These are phyloP conservation scores for Puccinia coronata DNA, from an alignment of 1,284 basidiomycete species.

Conservation along the genomic window DNA sequence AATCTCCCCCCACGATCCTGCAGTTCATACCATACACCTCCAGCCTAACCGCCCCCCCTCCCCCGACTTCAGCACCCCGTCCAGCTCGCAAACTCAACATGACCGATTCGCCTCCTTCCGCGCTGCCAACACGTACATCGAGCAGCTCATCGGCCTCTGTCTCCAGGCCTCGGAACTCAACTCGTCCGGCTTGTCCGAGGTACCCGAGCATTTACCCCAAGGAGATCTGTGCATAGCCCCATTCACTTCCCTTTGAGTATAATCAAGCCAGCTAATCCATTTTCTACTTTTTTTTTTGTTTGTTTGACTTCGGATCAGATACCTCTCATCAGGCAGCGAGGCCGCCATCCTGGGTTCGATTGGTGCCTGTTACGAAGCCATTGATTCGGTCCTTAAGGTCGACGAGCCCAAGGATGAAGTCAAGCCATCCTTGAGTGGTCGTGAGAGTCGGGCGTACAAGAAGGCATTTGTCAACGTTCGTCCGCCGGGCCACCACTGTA, in stretches of 20 bases:
- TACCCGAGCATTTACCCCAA: constrained; percentile 34
- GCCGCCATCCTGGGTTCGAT: constrained; percentile 29
- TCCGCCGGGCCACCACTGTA: constrained; percentile 59
- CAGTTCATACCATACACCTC: constrained; percentile 4
- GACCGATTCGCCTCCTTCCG: constrained; percentile 8
- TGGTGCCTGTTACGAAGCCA: constrained; percentile 19
- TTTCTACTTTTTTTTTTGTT: background rate
- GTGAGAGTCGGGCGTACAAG: background rate
- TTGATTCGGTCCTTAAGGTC: constrained; percentile 30
- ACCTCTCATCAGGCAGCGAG: constrained; percentile 22
- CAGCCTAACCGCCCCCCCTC: constrained; percentile 11
- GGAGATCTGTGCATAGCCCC: constrained; percentile 28
- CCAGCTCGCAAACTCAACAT: background rate
- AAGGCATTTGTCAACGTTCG: constrained; percentile 57
- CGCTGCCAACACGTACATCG: background rate
- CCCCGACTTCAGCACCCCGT: background rate
- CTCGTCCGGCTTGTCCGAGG: constrained; percentile 26
- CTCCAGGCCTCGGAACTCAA: constrained; percentile 24
- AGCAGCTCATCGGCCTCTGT: constrained; percentile 33
- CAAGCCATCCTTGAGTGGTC: background rate
- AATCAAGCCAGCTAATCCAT: background rate
- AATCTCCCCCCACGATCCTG: constrained; percentile 9
- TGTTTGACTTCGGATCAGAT: no score
- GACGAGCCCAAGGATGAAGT: background rate
- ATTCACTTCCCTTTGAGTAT: background rate